A percentile compares a stretch with the other conserved stretches of the same genome.
Evolutionary conservation across 2,329 filamentous ascomycete genomes (phyloP).

Genomic region (Tolypocladium album): DNA sequence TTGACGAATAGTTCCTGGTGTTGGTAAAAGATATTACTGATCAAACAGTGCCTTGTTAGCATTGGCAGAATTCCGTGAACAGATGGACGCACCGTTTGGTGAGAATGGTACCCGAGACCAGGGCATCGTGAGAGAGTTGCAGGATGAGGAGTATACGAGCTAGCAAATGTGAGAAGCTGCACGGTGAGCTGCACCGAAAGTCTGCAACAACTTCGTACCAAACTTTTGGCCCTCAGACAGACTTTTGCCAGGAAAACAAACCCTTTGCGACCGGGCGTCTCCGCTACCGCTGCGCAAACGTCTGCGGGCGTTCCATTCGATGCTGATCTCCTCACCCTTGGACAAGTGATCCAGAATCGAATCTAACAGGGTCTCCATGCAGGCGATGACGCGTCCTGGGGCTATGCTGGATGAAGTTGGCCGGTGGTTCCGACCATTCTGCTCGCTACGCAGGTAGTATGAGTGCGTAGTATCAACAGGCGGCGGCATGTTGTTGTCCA

Average conservation of each 20-base stretch:
- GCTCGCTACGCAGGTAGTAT: neutral
- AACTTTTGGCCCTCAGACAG: conserved; percentile 40
- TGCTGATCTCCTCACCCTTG: conserved; percentile 12
- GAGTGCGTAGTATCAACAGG: neutral
- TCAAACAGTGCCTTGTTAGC: neutral
- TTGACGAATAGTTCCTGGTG: conserved; percentile 60
- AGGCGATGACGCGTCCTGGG: conserved; percentile 16
- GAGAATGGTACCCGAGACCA: conserved; percentile 41
- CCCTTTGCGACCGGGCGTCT: conserved; percentile 5
- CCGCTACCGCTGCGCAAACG: conserved; percentile 2
- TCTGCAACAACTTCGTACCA: conserved; percentile 23
- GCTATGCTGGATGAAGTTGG: neutral
- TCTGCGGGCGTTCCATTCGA: conserved; percentile 15
- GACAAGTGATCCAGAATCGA: conserved; percentile 16
- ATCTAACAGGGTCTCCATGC: conserved; percentile 25
- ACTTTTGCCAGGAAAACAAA: conserved; percentile 37
- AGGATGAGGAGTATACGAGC: conserved; percentile 48
- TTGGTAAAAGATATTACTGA: conserved; percentile 71
- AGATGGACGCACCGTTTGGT: conserved; percentile 45
- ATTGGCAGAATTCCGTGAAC: neutral
- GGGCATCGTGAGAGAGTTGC: conserved; percentile 47
- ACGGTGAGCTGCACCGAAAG: neutral
- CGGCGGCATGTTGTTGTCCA: neutral
- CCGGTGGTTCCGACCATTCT: neutral
- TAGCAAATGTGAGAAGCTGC: conserved; percentile 14